Percentiles rank a stretch among this genome's conserved stretches.
These are phyloP conservation scores for Plasmodium gonderi DNA, from an alignment of 169 alveolate genomes.

Conservation along the genomic window DNA sequence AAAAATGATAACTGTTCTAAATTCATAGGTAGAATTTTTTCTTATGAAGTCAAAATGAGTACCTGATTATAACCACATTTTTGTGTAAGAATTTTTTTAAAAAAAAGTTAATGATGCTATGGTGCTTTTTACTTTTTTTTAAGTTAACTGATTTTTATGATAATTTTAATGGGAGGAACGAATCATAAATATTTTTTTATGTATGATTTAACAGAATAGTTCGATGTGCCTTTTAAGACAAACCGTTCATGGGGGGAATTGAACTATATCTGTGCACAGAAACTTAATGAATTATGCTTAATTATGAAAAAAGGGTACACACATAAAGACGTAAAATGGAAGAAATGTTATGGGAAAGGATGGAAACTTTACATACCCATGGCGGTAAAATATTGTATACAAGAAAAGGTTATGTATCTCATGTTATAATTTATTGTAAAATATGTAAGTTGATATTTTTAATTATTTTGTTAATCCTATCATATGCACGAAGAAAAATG, in stretches of 20 bases:
- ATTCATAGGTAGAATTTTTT: not conserved
- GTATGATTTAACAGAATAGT: not conserved
- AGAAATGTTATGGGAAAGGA: not conserved
- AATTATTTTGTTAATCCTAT: not conserved
- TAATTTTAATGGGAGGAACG: not conserved
- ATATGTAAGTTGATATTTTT: not conserved
- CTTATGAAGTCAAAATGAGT: not conserved
- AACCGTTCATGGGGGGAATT: not conserved
- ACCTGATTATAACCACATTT: not conserved
- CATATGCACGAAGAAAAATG: not conserved
- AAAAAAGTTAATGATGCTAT: not conserved
- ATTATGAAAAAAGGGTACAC: not conserved
- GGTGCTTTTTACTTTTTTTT: not conserved
- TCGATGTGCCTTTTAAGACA: not conserved
- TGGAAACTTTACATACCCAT: not conserved
- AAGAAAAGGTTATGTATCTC: not conserved
- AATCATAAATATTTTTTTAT: not conserved
- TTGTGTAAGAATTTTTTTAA: not conserved
- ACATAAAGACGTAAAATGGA: not conserved
- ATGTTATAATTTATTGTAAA: not conserved
- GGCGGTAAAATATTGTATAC: not conserved
- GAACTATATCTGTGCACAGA: not conserved
- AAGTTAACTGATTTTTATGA: not conserved
- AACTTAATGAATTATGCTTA: not conserved
- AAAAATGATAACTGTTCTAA: not conserved